phyloP scores from a whole-genome alignment of 768 basidiomycete species.

The Lactifluus echinatus region DNA sequence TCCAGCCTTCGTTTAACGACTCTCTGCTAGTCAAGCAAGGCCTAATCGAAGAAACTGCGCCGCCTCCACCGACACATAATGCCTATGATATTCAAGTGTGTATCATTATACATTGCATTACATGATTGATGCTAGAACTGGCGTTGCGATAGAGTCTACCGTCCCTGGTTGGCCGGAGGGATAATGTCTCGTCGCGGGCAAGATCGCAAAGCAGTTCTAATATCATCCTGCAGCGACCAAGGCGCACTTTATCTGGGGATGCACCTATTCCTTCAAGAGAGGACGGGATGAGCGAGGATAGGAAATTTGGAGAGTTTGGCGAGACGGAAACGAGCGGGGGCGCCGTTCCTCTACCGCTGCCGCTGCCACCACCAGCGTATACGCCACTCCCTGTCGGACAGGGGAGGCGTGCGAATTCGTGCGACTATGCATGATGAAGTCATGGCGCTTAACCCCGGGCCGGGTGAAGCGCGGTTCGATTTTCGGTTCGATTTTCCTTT shows the following conservation, averaged over 20 bases:
- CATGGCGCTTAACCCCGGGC: no score
- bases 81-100: conserved; percentile 12
- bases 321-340: not conserved
- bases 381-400: conserved; percentile 9
- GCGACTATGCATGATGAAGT: not conserved
- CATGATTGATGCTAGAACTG: not conserved
- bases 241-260: not conserved
- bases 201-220: not conserved
- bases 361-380: conserved; percentile 16
- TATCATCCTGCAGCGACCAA: not conserved
- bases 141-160: not conserved
- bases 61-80: conserved; percentile 13
- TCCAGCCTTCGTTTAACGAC: conserved; percentile 17
- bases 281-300: not conserved
- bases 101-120: not conserved
- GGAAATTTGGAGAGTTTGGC: not conserved
- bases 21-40: conserved; percentile 17
- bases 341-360: conserved; percentile 8
- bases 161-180: not conserved
- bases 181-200: not conserved
- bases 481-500: no score
- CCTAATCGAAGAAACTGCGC: conserved; percentile 9
- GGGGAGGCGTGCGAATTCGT: conserved; percentile 4
- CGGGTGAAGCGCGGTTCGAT: not conserved
- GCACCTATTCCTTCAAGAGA: not conserved